Percentiles rank a stretch among this genome's conserved stretches.
Evolutionary conservation across 169 alveolate genomes (phyloP).

Genomic region (Miamiensis avidus): DNA sequence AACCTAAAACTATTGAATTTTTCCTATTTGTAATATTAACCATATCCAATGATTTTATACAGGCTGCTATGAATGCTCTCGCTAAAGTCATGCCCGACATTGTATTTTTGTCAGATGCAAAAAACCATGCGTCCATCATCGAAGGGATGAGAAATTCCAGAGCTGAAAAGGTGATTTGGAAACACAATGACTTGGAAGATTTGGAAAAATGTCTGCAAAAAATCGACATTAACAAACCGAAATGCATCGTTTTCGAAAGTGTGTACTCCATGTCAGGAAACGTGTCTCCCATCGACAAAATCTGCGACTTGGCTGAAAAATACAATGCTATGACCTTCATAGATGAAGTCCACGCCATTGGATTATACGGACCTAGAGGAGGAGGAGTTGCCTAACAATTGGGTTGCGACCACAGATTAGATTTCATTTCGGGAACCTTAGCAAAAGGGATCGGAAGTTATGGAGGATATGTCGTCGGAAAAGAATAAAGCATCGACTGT

Average conservation of each 20-base stretch:
- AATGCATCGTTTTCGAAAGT: slow-evolving; percentile 86
- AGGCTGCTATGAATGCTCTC: slow-evolving; percentile 81
- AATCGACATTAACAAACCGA: slow-evolving; percentile 45
- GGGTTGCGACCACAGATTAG: slow-evolving; percentile 66
- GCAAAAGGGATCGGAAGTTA: slow-evolving; percentile 90
- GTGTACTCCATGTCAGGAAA: slow-evolving; percentile 90
- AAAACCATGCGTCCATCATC: slow-evolving; percentile 90
- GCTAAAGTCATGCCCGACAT: slow-evolving; percentile 74
- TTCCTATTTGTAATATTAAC: too few species aligned
- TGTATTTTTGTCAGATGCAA: slow-evolving; percentile 82
- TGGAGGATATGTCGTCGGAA: slow-evolving; percentile 91
- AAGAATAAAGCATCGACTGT: slow-evolving; percentile 63
- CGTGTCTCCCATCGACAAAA: slow-evolving; percentile 72
- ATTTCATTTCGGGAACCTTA: slow-evolving; percentile 87
- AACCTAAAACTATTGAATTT: too few species aligned
- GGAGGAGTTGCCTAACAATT: slow-evolving; percentile 83
- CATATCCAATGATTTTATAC: too few species aligned
- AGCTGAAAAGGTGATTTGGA: slow-evolving; percentile 39
- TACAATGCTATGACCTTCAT: slow-evolving; percentile 81
- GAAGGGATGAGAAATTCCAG: slow-evolving; percentile 83
- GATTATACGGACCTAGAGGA: slow-evolving; percentile 88
- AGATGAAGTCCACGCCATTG: slow-evolving; percentile 93
- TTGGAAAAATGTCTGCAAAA: slow-evolving; percentile 39
- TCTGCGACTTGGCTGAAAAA: slow-evolving; percentile 77
- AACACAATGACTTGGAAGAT: slow-evolving; percentile 51